Conservation (phyloP, 306 rosid species). For the Sicyos baderoa region DNA sequence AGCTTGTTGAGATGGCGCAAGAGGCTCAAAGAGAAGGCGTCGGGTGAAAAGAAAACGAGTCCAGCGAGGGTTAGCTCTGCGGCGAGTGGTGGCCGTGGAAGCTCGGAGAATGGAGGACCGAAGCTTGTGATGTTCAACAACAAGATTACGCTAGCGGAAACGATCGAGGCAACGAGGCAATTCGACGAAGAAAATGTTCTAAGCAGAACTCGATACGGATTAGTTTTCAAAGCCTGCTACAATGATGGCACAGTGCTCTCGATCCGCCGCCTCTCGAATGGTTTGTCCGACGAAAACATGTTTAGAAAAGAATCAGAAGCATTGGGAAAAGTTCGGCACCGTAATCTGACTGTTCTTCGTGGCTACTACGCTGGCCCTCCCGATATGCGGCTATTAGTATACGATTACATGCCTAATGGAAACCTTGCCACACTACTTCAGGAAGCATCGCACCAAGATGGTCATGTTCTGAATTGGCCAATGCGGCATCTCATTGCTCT, state of each 20-base stretch:
- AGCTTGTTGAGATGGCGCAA: conserved; percentile 75
- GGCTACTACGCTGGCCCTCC: conserved; percentile 82
- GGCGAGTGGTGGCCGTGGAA: conserved; percentile 76
- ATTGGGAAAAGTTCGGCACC: conserved; percentile 65
- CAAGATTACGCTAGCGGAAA: conserved; percentile 79
- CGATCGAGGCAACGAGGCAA: conserved; percentile 78
- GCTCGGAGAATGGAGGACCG: conserved; percentile 79
- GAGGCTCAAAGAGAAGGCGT: conserved; percentile 50
- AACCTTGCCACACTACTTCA: conserved; percentile 94
- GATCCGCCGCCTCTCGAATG: conserved; percentile 71
- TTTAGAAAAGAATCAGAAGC: conserved; percentile 84
- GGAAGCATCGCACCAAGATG: conserved; percentile 98
- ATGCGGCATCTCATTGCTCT: conserved; percentile 96
- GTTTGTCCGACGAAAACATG: conserved; percentile 58
- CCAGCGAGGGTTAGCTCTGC: conserved; percentile 78
- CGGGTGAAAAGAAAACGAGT: conserved; percentile 73
- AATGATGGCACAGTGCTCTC: conserved; percentile 89
- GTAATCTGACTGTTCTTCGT: conserved; percentile 83
- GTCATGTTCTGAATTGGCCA: conserved; percentile 96
- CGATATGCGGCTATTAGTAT: conserved; percentile 59
- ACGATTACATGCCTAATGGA: conserved; percentile 96
- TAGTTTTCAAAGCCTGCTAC: conserved; percentile 84
- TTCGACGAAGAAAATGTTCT: conserved; percentile 94
- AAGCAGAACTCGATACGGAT: conserved; percentile 65
- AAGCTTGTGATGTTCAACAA: conserved; percentile 82